phyloP scores from a whole-genome alignment of 2,329 filamentous ascomycete genomes.

The Leptographium radiaticola region DNA sequence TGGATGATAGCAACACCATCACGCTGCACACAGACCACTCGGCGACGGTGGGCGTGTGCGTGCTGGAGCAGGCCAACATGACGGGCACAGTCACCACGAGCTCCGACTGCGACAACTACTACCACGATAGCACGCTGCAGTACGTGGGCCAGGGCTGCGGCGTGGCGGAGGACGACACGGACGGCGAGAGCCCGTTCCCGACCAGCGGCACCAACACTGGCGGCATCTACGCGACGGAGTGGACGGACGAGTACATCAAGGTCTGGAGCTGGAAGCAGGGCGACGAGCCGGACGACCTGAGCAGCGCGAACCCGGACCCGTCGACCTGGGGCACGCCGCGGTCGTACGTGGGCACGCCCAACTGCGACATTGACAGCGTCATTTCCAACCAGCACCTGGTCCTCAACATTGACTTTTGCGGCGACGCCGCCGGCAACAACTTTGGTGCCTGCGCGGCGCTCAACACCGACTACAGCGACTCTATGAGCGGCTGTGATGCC shows the following conservation, averaged over 20 bases:
- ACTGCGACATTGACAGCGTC: slow-evolving; percentile 49
- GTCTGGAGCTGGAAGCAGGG: slow-evolving; percentile 26
- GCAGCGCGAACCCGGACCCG: slow-evolving; percentile 41
- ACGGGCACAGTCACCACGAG: slow-evolving; percentile 18
- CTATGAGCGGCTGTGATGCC: slow-evolving; percentile 16
- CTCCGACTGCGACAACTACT: slow-evolving; percentile 26
- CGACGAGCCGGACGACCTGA: slow-evolving; percentile 21
- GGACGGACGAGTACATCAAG: slow-evolving; percentile 26
- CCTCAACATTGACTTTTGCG: slow-evolving; percentile 64
- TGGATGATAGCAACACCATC: slow-evolving; percentile 38
- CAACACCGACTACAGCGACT: slow-evolving; percentile 12
- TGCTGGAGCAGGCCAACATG: slow-evolving; percentile 18
- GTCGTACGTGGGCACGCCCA: slow-evolving; percentile 41
- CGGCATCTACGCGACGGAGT: slow-evolving; percentile 25
- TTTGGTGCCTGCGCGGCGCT: slow-evolving; percentile 10
- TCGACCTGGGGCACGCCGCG: slow-evolving; percentile 50
- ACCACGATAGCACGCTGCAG: slow-evolving; percentile 17
- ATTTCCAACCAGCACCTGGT: slow-evolving; percentile 60
- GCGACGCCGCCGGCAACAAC: slow-evolving; percentile 45
- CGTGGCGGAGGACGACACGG: slow-evolving; percentile 19
- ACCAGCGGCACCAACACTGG: slow-evolving; percentile 11
- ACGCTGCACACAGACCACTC: slow-evolving; percentile 39
- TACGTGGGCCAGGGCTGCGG: slow-evolving; percentile 27
- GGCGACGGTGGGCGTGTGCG: slow-evolving; percentile 21
- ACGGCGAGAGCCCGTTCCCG: slow-evolving; percentile 6